Percentiles rank a stretch among this genome's conserved stretches.
Evolutionary conservation across 1,284 basidiomycete species (phyloP).

Genomic region (Bjerkandera adusta): DNA sequence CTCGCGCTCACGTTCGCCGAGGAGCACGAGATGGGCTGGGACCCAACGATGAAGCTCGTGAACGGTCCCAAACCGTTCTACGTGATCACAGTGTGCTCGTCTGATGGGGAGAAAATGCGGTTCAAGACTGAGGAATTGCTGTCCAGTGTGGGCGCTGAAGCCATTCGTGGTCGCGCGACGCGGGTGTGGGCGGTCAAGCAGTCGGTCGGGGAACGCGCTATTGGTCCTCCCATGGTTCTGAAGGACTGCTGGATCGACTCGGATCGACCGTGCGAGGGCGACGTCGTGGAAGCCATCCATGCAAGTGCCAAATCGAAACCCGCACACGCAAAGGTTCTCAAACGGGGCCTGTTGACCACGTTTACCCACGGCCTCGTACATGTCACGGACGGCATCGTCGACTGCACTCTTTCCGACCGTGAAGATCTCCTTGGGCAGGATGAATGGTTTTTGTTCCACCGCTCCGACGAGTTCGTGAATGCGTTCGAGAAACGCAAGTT

Average conservation of each 20-base stretch:
- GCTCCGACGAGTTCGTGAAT: not conserved
- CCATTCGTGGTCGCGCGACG: not conserved
- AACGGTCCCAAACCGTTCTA: too few relatives aligned
- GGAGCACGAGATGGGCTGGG: not conserved
- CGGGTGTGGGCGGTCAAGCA: not conserved
- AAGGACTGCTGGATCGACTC: slow-evolving; percentile 10
- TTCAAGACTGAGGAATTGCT: too few relatives aligned
- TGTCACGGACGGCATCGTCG: not conserved
- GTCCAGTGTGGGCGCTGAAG: not conserved
- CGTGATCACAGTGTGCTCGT: too few relatives aligned
- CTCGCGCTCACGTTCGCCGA: not conserved
- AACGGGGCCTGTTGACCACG: not conserved
- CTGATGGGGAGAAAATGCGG: too few relatives aligned
- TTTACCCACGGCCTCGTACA: slow-evolving; percentile 7
- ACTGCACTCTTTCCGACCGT: too few relatives aligned
- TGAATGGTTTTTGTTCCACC: not conserved
- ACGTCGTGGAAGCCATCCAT: not conserved
- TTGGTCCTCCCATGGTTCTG: slow-evolving; percentile 5
- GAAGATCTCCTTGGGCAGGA: too few relatives aligned
- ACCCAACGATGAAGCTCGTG: not conserved
- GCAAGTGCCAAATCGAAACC: not conserved
- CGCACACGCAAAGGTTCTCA: not conserved
- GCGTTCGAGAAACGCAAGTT: not conserved
- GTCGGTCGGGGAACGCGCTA: not conserved
- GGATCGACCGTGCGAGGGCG: slow-evolving; percentile 5